Evolutionary conservation across 768 basidiomycete genomes (phyloP), one percentile per base, ranked within the genome.

Genomic region (Naganishia friedmannii): DNA sequence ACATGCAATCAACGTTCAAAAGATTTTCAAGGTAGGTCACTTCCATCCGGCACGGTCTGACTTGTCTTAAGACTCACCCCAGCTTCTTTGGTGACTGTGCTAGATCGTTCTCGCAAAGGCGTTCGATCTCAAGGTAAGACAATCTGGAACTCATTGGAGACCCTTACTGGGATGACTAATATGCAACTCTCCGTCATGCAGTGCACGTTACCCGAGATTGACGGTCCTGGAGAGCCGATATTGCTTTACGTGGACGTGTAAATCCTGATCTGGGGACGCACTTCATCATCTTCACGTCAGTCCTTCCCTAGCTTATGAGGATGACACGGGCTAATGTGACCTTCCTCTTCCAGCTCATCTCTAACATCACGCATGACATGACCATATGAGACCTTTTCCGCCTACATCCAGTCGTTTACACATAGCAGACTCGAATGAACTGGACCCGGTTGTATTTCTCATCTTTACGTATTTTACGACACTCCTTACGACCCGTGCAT

Each of bases 1-100:
- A 57, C 94, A 95, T 73, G 94, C 94, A 72, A 96, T 98, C 84
- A 99, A 99, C 82, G 95, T 99, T 67, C 96, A 99, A 85, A 99
- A 99, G 85, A 82, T 81, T 57, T 82, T 82, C 80, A 82, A 98
- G 74, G 81, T 80, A 31, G 21, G 74, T 65, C 17, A 46, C 21
- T 0, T 3, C 19, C 23, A 23, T 23, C 26, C 32, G 34, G 32
- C 53, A n/a, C n/a, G 26, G n/a, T 46, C 55, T 21, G 37, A 19
- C 5, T 0, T 32, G 17, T 21, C 13, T 5, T 17, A n/a, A 10
- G n/a, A 31, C 21, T 55, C 29, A 32, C 51, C 42, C 4, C 23
- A 13, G 1, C 28, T 57, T 1, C 37, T 53, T 17, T 29, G n/a
- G n/a, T n/a, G n/a, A n/a, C n/a, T n/a, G n/a, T n/a, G n/a, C n/a